Conservation (phyloP, 148 eudicot species). For the Cornus suecica region DNA sequence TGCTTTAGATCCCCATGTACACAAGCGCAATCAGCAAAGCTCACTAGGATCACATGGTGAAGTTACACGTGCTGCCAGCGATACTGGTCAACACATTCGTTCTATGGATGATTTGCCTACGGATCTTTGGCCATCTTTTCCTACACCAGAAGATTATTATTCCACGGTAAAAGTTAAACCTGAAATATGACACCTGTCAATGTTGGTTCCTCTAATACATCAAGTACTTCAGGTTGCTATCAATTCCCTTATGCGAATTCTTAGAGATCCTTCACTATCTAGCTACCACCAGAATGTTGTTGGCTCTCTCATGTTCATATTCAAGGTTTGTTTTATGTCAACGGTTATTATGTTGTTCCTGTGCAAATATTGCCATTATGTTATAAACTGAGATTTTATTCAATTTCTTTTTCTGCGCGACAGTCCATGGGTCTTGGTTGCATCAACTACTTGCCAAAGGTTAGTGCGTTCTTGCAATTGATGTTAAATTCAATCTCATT, state of each 20-base stretch:
- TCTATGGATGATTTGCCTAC: constrained; percentile 87
- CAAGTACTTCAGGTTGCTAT: constrained; percentile 75
- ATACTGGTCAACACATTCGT: constrained; percentile 73
- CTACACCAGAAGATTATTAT: constrained; percentile 93
- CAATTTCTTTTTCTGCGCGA: constrained; percentile 36
- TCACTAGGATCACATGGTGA: constrained; percentile 81
- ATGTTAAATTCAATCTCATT: neutral
- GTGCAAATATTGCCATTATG: neutral
- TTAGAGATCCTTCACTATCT: constrained; percentile 92
- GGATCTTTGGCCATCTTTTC: constrained; percentile 97
- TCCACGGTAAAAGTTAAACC: constrained; percentile 64
- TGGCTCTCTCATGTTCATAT: constrained; percentile 91
- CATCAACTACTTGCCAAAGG: constrained; percentile 94
- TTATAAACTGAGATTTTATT: constrained; percentile 14
- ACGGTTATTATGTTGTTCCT: constrained; percentile 5
- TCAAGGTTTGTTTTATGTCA: constrained; percentile 57
- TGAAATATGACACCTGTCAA: neutral
- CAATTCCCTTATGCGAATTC: constrained; percentile 93
- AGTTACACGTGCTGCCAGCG: constrained; percentile 63
- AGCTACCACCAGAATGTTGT: constrained; percentile 96
- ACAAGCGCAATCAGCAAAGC: constrained; percentile 84
- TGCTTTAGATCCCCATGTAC: constrained; percentile 92
- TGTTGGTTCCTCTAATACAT: constrained; percentile 14
- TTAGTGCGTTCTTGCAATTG: constrained; percentile 34
- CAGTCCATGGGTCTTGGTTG: constrained; percentile 98